Evolutionary conservation across 306 rosid genomes (phyloP).

Genomic region (Castanea mollissima): DNA sequence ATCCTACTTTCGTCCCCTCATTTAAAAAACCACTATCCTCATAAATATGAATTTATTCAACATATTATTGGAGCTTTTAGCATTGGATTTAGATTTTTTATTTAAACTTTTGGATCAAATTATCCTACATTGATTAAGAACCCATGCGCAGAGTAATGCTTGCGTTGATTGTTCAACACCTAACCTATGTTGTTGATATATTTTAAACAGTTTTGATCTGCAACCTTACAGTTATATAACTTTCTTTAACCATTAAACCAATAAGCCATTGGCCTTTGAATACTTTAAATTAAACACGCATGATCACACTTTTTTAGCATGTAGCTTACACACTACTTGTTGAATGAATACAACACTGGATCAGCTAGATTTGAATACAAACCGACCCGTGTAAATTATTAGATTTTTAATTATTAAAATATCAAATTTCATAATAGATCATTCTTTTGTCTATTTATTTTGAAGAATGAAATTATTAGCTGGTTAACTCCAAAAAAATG

Average conservation of each 20-base stretch:
- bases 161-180: neutral
- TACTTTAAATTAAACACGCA: neutral
- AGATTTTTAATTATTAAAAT: too few relatives aligned
- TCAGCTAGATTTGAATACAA: neutral
- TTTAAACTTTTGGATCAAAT: neutral
- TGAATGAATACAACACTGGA: neutral
- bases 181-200: neutral
- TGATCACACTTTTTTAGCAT: neutral
- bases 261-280: neutral
- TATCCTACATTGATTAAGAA: neutral
- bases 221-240: neutral
- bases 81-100: neutral
- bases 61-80: neutral
- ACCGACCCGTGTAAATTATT: too few relatives aligned
- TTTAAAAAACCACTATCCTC: conserved; percentile 27
- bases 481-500: neutral
- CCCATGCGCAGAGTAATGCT: too few relatives aligned
- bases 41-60: conserved; percentile 28
- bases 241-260: neutral
- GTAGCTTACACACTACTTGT: neutral
- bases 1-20: conserved; percentile 38
- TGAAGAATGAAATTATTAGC: neutral
- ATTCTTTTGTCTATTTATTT: too few relatives aligned
- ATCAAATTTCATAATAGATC: too few relatives aligned
- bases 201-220: neutral